A percentile compares a stretch with the other conserved stretches of the same genome.
phyloP scores from a whole-genome alignment of 2,329 filamentous ascomycete species.

The Phyllosticta capitalensis region DNA sequence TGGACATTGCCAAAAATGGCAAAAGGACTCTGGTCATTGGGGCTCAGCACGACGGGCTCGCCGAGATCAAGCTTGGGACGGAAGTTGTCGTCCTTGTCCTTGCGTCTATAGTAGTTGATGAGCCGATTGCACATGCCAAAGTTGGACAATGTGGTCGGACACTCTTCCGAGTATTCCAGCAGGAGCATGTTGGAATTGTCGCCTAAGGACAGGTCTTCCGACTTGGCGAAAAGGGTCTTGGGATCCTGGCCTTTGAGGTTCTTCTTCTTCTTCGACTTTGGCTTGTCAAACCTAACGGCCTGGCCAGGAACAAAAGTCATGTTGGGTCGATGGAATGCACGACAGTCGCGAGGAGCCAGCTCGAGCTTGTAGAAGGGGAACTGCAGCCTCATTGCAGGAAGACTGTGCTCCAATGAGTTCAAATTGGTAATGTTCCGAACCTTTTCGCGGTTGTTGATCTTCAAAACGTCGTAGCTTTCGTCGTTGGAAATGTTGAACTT shows the following conservation, averaged over 20 bases:
- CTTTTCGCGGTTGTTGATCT: conserved; percentile 86
- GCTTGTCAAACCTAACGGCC: conserved; percentile 62
- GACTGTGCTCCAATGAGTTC: conserved; percentile 85
- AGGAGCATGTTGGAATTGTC: conserved; percentile 85
- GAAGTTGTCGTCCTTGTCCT: conserved; percentile 58
- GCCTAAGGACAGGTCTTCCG: conserved; percentile 73
- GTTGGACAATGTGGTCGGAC: conserved; percentile 83
- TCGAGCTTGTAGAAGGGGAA: conserved; percentile 95
- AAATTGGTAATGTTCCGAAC: conserved; percentile 86
- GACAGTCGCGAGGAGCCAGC: conserved; percentile 58
- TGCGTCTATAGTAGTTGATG: conserved; percentile 92
- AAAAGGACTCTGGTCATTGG: conserved; percentile 93
- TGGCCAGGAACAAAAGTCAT: conserved; percentile 64
- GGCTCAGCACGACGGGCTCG: conserved; percentile 77
- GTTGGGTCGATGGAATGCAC: conserved; percentile 76
- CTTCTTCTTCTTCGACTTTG: conserved; percentile 65
- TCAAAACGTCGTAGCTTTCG: conserved; percentile 87
- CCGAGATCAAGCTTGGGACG: conserved; percentile 76
- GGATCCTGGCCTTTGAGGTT: conserved; percentile 69
- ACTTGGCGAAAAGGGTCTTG: conserved; percentile 67
- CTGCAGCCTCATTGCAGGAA: conserved; percentile 82
- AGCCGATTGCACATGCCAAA: conserved; percentile 96
- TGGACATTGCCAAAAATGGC: conserved; percentile 90
- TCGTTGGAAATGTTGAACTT: conserved; percentile 97
- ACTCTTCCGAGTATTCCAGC: conserved; percentile 92